Evolutionary conservation across 78 protist genomes (phyloP).

Genomic region (Acrasis kona): DNA sequence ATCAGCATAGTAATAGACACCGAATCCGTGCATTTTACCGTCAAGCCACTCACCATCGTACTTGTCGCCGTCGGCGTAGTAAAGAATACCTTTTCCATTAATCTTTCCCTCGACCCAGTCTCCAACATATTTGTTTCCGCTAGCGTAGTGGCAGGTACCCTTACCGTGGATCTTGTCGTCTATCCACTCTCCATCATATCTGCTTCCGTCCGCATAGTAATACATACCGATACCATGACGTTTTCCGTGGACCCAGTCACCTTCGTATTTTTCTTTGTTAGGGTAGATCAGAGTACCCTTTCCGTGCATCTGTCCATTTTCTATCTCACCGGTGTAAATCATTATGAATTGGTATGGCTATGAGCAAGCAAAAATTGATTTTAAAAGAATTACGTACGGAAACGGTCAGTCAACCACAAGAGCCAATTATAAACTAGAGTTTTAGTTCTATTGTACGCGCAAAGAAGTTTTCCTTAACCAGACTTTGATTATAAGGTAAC

Average conservation of each 20-base stretch:
- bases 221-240: constrained; percentile 13
- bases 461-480: too few species aligned
- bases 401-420: too few species aligned
- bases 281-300: constrained; percentile 21
- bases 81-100: constrained; percentile 19
- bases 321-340: constrained; percentile 23
- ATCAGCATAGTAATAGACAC: background rate
- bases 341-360: too few species aligned
- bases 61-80: constrained; percentile 9
- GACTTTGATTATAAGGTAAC: too few species aligned
- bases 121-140: constrained; percentile 29
- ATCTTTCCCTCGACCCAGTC: background rate
- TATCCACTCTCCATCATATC: constrained; percentile 6
- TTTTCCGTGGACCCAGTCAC: constrained; percentile 11
- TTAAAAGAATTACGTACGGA: too few species aligned
- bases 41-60: constrained; percentile 31
- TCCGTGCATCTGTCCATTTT: constrained; percentile 28
- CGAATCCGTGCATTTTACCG: constrained; percentile 1
- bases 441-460: too few species aligned
- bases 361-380: too few species aligned
- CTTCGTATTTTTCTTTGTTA: constrained; percentile 19
- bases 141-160: constrained; percentile 7
- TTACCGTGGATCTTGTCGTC: background rate
- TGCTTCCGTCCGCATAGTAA: background rate
- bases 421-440: too few species aligned